Evolutionary conservation across 2,329 filamentous ascomycete genomes (phyloP), one percentile per base, ranked within the genome.

Genomic region (Daldinia sp.): DNA sequence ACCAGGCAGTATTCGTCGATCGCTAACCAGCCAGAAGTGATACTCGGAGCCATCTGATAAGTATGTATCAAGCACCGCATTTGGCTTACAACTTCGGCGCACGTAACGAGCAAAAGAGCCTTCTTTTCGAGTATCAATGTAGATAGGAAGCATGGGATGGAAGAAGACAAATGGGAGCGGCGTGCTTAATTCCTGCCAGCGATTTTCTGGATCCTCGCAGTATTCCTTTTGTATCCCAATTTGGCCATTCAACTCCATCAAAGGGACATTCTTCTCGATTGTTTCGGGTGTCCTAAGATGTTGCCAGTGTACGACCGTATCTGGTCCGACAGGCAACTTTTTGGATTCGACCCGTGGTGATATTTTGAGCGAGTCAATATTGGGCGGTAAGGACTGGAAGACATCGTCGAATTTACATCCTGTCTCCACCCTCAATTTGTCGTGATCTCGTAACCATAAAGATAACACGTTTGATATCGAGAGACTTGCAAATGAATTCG

Each of bases 21-120:
- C 93, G 74, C 93, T 94, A 66, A 97, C 89, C 70, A 98, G 90
- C 88, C 95, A 98, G 79, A 98, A 97, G 77, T 96, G 93, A 76
- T 95, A 97, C 72, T 95, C 91, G 0, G 89, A 90, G 3, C 87
- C 86, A 53, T 89, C 90, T 1, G 93, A 93, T 54, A 98, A 88
- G 72, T 94, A 92, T 0, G 94, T 97, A 77, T 96, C 94, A 74
- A 98, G 84, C 35, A 88, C 87, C n/a, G 96, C 89, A 76, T 98
- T 99, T 1, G 96, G 93, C 68, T 88, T 89, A 82, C 96, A 99
- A 75, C 96, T 98, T 72, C 95, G 89, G 63, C 96, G 89, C n/a
- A 97, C 90, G 77, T 96, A 98, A 50, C 96, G 92, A 64, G 96
- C 90, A 39, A 89, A 83, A 4, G 93, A 97, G 23, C 95, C 96